Evolutionary conservation across 2,329 filamentous ascomycete genomes (phyloP).

Genomic region (Davidsoniella neocaledoniae): DNA sequence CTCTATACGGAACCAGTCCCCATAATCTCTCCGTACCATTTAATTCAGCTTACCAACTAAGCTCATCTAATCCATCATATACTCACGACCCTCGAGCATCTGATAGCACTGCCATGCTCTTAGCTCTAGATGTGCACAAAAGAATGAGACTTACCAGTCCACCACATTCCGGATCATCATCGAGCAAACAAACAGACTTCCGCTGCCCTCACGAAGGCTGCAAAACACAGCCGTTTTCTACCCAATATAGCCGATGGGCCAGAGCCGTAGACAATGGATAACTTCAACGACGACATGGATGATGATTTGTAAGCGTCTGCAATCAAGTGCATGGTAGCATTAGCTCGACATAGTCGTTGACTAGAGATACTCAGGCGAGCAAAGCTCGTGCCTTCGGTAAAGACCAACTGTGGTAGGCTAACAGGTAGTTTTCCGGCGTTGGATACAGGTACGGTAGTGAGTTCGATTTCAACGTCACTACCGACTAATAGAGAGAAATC

Average conservation of each 20-base stretch:
- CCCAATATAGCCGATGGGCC: slow-evolving; percentile 55
- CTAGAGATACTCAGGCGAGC: slow-evolving; percentile 20
- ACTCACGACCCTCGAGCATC: neutral
- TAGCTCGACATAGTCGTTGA: slow-evolving; percentile 5
- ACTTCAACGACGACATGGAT: slow-evolving; percentile 39
- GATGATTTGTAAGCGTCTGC: neutral
- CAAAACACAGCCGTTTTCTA: slow-evolving; percentile 58
- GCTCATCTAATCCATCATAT: slow-evolving; percentile 8
- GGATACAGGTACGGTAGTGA: slow-evolving; percentile 51
- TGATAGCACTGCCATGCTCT: neutral
- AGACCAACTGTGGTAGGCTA: slow-evolving; percentile 37
- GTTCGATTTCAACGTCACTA: slow-evolving; percentile 30
- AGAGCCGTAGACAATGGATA: slow-evolving; percentile 57
- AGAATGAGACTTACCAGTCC: slow-evolving; percentile 7
- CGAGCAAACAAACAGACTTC: slow-evolving; percentile 3
- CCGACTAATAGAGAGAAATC: slow-evolving; percentile 62
- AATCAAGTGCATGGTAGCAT: slow-evolving; percentile 4
- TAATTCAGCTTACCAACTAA: slow-evolving; percentile 8
- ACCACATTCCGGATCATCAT: slow-evolving; percentile 1
- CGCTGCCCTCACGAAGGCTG: slow-evolving; percentile 34
- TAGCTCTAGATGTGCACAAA: slow-evolving; percentile 3
- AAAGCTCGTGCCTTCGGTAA: slow-evolving; percentile 26
- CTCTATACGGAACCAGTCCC: neutral
- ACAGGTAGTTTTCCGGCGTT: slow-evolving; percentile 57
- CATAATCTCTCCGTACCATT: too few species aligned